Percentiles rank a stretch among this genome's conserved stretches.
Evolutionary conservation across 257 asterid species (phyloP).

Genomic region (Vinca minor): DNA sequence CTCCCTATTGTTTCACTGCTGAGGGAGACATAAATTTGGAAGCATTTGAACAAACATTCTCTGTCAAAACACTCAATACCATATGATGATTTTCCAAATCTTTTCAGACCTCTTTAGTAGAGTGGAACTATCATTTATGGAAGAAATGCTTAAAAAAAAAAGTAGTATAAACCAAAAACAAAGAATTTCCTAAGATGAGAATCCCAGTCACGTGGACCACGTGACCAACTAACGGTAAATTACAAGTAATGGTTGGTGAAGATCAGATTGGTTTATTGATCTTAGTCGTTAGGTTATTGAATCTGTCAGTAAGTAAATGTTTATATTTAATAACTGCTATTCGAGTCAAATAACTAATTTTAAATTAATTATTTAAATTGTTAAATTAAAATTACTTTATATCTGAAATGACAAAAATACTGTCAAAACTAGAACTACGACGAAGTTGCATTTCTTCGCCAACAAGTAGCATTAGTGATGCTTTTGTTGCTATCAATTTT

Average conservation of each 20-base stretch:
- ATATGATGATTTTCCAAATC: constrained; percentile 30
- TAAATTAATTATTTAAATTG: too few relatives aligned
- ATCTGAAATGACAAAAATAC: too few relatives aligned
- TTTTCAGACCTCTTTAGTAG: constrained; percentile 5
- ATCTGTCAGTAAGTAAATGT: too few relatives aligned
- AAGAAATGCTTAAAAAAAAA: neutral
- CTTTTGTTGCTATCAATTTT: neutral
- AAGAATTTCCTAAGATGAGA: too few relatives aligned
- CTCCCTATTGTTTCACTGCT: too few relatives aligned
- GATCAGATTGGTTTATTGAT: too few relatives aligned
- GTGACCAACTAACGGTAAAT: constrained; percentile 31
- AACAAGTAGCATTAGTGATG: neutral
- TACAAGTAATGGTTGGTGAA: neutral
- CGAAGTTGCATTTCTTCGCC: constrained; percentile 6
- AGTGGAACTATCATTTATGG: neutral
- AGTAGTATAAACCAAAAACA: neutral
- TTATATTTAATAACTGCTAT: too few relatives aligned
- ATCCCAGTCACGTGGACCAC: constrained; percentile 39
- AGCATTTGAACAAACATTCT: constrained; percentile 20
- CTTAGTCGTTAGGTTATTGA: too few relatives aligned
- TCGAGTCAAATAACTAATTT: too few relatives aligned
- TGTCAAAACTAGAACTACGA: too few relatives aligned
- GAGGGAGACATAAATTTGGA: constrained; percentile 10
- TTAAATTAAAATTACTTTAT: too few relatives aligned
- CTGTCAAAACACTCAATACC: neutral